Evolutionary conservation across 345 rosid species (phyloP).

Genomic region (Eucalyptus sp.): DNA sequence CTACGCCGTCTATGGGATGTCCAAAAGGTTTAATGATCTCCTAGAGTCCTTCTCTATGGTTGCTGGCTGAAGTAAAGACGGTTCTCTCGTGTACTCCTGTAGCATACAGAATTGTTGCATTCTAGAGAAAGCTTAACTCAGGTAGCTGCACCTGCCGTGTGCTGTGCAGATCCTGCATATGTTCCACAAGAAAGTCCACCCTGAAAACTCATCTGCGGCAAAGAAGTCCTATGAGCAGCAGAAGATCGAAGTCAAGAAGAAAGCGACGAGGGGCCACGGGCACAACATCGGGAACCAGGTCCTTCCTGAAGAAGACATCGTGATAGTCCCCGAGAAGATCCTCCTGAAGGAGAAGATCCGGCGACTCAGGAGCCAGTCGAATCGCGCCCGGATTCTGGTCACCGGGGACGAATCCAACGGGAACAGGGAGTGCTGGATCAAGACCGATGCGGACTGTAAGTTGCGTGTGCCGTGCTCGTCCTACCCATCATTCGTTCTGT

Average conservation of each 20-base stretch:
- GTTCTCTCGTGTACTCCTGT: background rate
- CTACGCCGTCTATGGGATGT: background rate
- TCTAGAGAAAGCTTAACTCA: background rate
- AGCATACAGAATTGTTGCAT: background rate
- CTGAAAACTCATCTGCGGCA: slow-evolving; percentile 38
- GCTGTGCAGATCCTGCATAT: slow-evolving; percentile 50
- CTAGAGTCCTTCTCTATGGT: background rate
- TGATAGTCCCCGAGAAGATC: slow-evolving; percentile 18
- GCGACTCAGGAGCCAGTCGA: slow-evolving; percentile 34
- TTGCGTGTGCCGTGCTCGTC: background rate
- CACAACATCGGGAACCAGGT: slow-evolving; percentile 17
- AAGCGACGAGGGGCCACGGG: slow-evolving; percentile 3
- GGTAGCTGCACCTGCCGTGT: background rate
- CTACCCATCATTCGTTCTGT: background rate
- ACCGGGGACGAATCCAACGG: slow-evolving; percentile 40
- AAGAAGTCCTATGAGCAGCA: slow-evolving; percentile 18
- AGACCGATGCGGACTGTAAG: slow-evolving; percentile 84
- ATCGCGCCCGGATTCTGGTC: slow-evolving; percentile 19
- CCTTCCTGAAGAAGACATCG: slow-evolving; percentile 26
- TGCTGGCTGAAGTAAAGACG: background rate
- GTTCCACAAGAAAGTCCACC: slow-evolving; percentile 80
- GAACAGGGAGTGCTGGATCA: slow-evolving; percentile 75
- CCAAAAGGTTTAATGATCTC: background rate
- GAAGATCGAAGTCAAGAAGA: slow-evolving; percentile 24
- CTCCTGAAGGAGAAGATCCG: slow-evolving; percentile 15